A percentile compares a stretch with the other conserved stretches of the same genome.
These are phyloP conservation scores for Mercurialis annua DNA, from an alignment of 345 rosid species.

Conservation along the genomic window DNA sequence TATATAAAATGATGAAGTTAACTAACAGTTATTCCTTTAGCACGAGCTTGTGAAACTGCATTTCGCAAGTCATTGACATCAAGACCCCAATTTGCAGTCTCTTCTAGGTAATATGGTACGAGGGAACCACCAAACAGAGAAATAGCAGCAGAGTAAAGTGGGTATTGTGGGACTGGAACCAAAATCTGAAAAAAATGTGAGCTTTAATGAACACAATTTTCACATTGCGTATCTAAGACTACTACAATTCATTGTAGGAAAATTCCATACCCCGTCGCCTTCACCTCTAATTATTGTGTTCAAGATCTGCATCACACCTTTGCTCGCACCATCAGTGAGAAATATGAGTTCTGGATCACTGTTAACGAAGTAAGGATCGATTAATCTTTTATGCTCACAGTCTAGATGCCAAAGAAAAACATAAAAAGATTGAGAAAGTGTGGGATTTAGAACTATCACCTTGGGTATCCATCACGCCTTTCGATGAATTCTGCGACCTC, in stretches of 20 bases:
- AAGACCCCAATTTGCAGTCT: constrained; percentile 98
- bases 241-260: neutral
- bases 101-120: constrained; percentile 88
- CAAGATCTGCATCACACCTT: constrained; percentile 97
- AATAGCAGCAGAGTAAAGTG: constrained; percentile 95
- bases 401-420: neutral
- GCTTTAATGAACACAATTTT: constrained; percentile 1
- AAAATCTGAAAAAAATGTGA: constrained; percentile 47
- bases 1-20: constrained; percentile 11
- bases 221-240: neutral
- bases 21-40: constrained; percentile 82
- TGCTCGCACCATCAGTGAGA: constrained; percentile 99
- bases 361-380: constrained; percentile 30
- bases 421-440: neutral
- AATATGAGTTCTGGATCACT: constrained; percentile 95
- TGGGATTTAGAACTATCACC: constrained; percentile 46
- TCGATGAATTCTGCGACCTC: constrained; percentile 92
- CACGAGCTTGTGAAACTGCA: constrained; percentile 74
- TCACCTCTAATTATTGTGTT: constrained; percentile 77
- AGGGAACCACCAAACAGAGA: constrained; percentile 87
- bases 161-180: constrained; percentile 99
- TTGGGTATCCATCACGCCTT: constrained; percentile 95
- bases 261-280: constrained; percentile 75
- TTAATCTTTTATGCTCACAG: constrained; percentile 25
- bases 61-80: constrained; percentile 72